Evolutionary conservation across 1,284 basidiomycete species (phyloP).

Genomic region (Puccinia novopanici): DNA sequence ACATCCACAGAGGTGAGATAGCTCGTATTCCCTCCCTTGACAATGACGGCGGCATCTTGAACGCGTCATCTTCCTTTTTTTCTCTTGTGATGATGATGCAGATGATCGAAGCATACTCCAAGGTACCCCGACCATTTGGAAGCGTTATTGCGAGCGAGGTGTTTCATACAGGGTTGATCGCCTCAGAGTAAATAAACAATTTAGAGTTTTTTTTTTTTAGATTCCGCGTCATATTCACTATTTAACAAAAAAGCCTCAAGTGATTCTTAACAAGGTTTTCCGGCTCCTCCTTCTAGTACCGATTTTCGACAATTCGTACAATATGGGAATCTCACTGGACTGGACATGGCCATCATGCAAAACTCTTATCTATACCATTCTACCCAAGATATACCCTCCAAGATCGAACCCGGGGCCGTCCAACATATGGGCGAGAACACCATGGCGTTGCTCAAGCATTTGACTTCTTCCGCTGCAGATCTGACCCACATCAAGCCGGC

Average conservation of each 20-base stretch:
- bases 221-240: conserved; percentile 51
- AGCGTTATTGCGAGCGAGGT: conserved; percentile 91
- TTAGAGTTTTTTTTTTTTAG: conserved; percentile 4
- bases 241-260: conserved; percentile 52
- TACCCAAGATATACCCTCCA: conserved; percentile 77
- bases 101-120: conserved; percentile 87
- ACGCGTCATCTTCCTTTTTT: conserved; percentile 8
- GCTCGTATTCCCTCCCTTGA: neutral
- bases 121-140: conserved; percentile 84
- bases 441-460: conserved; percentile 75
- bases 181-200: conserved; percentile 72
- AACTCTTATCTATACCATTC: conserved; percentile 94
- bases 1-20: conserved; percentile 37
- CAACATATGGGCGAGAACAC: conserved; percentile 92
- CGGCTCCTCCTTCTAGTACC: conserved; percentile 64
- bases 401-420: conserved; percentile 74
- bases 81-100: conserved; percentile 16
- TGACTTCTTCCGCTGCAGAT: conserved; percentile 69
- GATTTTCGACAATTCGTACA: conserved; percentile 92
- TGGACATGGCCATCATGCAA: conserved; percentile 86
- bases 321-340: conserved; percentile 68
- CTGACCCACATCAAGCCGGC: conserved; percentile 69
- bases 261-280: neutral
- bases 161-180: conserved; percentile 85
- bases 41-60: neutral